A percentile compares a stretch with the other conserved stretches of the same genome.
Evolutionary conservation across 1,284 basidiomycete genomes (phyloP).

Genomic region (Leccinum angustisporum): DNA sequence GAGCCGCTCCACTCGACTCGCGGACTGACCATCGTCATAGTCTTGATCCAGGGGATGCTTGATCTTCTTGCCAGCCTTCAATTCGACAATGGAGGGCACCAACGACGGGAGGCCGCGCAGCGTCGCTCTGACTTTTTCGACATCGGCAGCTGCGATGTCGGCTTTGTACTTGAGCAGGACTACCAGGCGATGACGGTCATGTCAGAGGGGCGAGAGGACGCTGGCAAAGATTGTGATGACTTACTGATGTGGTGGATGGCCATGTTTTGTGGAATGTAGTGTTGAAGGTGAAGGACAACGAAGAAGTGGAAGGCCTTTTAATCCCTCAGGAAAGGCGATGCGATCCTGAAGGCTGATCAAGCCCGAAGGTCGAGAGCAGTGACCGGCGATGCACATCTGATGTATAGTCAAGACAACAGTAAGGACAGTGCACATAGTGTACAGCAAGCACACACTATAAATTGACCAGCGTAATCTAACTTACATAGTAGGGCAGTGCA

Average conservation of each 20-base stretch:
- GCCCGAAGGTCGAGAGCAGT: neutral
- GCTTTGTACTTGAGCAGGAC: slow-evolving; percentile 26
- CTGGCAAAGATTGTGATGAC: slow-evolving; percentile 1
- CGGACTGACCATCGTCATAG: slow-evolving; percentile 26
- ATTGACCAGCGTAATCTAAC: neutral
- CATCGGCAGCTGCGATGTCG: slow-evolving; percentile 11
- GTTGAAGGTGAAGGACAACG: neutral
- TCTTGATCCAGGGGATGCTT: slow-evolving; percentile 22
- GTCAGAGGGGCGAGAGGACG: neutral
- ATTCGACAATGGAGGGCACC: slow-evolving; percentile 19
- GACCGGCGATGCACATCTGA: neutral
- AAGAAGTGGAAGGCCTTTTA: neutral
- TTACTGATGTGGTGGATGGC: slow-evolving; percentile 28
- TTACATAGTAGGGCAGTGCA: neutral
- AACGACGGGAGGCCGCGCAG: slow-evolving; percentile 11
- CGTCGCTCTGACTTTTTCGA: slow-evolving; percentile 5
- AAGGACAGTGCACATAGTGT: neutral
- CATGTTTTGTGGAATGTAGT: slow-evolving; percentile 12
- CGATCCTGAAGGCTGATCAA: neutral
- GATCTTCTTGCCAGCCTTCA: slow-evolving; percentile 19
- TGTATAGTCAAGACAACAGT: neutral
- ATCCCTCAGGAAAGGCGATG: neutral
- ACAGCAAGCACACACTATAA: neutral
- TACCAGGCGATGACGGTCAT: neutral
- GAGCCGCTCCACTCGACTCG: too few relatives aligned